Base-by-base conservation (phyloP, 2,329 filamentous ascomycete genomes). In the Didymella sp. region DNA sequence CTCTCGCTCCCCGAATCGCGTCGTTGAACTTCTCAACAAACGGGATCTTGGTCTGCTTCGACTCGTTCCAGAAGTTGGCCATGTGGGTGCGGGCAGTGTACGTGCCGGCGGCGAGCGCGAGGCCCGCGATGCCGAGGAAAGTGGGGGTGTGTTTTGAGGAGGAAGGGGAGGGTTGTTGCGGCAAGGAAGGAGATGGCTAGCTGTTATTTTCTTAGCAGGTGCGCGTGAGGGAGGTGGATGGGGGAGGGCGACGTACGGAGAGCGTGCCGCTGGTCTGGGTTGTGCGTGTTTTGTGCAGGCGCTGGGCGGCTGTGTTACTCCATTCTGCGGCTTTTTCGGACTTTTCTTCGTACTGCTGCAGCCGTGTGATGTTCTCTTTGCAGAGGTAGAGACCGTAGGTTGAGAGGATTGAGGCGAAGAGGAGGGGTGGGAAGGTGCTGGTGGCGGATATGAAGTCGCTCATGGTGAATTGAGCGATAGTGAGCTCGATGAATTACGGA, bases 11-110 rank as follows among this genome's bases (percentile, higher is more conserved):
- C 6, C 60, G 45, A 11, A 77, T 66, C 2, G 76, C 75, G 41
- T 75, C 69, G 51, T 78, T 78, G 59, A 73, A 77, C 9, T 70
- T 68, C 38, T 72, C 57, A 1, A 76, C 63, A 44, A 77, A 72
- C 15, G 76, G 76, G 1, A 77, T 60, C 24, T 68, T 67, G 3
- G 66, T 64, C 47, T 76, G 75, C 0, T 60, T 65, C 38, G 56
- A 62, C 13, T 68, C 66, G 44, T 72, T 71, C 75, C 74, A 77
- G 55, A 75, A 76, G 0, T 49, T 56, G 3, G 62, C 61, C 63
- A 76, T 73, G 49, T 76, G 71, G 0, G 41, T 46, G 13, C 68
- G 57, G 2, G 73, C 56, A 1, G 60, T 47, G 22, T 69, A 57
- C 1, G 61, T 12, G 1, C 59, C 48, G 2, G 43, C 56, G 4